phyloP scores from a whole-genome alignment of 192 early-diverging fungal genomes.

The Diversispora epigaea region DNA sequence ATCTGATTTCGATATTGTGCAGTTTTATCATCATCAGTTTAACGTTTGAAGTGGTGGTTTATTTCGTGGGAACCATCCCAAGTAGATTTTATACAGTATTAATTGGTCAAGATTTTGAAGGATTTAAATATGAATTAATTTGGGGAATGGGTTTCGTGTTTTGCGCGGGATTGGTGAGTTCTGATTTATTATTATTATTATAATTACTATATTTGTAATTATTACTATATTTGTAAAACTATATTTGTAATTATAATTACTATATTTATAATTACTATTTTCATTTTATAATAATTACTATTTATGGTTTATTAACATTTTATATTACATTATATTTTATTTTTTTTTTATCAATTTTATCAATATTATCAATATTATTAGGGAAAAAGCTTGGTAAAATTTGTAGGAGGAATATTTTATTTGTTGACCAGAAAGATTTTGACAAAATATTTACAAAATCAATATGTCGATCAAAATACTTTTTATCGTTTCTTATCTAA shows the following conservation, averaged over 20 bases:
- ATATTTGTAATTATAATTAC: too few relatives aligned
- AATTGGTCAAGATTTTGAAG: slow-evolving; percentile 58
- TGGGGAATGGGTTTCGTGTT: slow-evolving; percentile 58
- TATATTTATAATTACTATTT: too few relatives aligned
- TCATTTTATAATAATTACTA: too few relatives aligned
- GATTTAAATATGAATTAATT: slow-evolving; percentile 59
- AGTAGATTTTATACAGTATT: slow-evolving; percentile 76
- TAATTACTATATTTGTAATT: too few relatives aligned
- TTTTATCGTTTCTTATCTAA: slow-evolving; percentile 60
- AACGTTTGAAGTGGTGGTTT: slow-evolving; percentile 56
- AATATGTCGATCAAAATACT: slow-evolving; percentile 58
- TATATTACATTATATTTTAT: not conserved
- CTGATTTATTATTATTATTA: not conserved
- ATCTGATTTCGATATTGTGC: slow-evolving; percentile 45
- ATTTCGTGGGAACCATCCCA: slow-evolving; percentile 69
- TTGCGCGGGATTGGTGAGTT: slow-evolving; percentile 56
- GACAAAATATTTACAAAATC: slow-evolving; percentile 60
- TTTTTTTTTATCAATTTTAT: slow-evolving; percentile 16
- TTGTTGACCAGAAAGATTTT: slow-evolving; percentile 62
- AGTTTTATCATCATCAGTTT: slow-evolving; percentile 44
- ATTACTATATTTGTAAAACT: too few relatives aligned
- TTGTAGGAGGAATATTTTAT: slow-evolving; percentile 60
- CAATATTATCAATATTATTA: slow-evolving; percentile 25
- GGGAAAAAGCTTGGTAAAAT: slow-evolving; percentile 60
- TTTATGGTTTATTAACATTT: slow-evolving; percentile 27